Evolutionary conservation across 1,139 yeast species (phyloP).

Genomic region (Wickerhamomyces sp.): DNA sequence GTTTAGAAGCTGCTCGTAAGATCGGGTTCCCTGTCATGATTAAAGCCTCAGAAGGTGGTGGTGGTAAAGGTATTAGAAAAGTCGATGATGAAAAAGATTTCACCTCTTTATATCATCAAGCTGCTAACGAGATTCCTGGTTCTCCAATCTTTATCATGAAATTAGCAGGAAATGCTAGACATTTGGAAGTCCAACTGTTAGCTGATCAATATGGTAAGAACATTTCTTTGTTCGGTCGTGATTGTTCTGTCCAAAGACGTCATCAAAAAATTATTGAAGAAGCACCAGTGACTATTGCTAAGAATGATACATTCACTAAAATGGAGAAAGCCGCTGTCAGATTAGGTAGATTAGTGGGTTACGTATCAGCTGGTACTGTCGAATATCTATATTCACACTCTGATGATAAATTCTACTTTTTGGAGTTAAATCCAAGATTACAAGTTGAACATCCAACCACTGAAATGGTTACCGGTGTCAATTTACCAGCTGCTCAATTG

Average conservation of each 20-base stretch:
- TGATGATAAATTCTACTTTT: constrained; percentile 91
- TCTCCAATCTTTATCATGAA: constrained; percentile 95
- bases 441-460: constrained; percentile 99
- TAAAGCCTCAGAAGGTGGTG: constrained; percentile 98
- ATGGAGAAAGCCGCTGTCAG: constrained; percentile 98
- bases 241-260: constrained; percentile 96
- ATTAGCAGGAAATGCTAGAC: constrained; percentile 93
- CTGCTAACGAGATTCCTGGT: constrained; percentile 92
- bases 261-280: constrained; percentile 96
- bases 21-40: constrained; percentile 97
- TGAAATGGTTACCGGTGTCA: constrained; percentile 98
- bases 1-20: constrained; percentile 71
- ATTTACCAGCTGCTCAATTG: constrained; percentile 95
- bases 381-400: constrained; percentile 92
- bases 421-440: constrained; percentile 94
- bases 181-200: constrained; percentile 88
- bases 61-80: constrained; percentile 97
- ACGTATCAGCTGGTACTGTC: constrained; percentile 98
- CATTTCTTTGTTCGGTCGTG: constrained; percentile 91
- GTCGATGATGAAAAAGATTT: constrained; percentile 78
- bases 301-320: constrained; percentile 72
- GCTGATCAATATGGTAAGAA: constrained; percentile 97
- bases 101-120: constrained; percentile 70
- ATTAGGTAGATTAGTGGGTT: constrained; percentile 92
- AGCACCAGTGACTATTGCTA: constrained; percentile 94